These are phyloP conservation scores for Astrocystis sublimbata DNA, from an alignment of 495 filamentous ascomycete genomes.

Conservation along the genomic window DNA sequence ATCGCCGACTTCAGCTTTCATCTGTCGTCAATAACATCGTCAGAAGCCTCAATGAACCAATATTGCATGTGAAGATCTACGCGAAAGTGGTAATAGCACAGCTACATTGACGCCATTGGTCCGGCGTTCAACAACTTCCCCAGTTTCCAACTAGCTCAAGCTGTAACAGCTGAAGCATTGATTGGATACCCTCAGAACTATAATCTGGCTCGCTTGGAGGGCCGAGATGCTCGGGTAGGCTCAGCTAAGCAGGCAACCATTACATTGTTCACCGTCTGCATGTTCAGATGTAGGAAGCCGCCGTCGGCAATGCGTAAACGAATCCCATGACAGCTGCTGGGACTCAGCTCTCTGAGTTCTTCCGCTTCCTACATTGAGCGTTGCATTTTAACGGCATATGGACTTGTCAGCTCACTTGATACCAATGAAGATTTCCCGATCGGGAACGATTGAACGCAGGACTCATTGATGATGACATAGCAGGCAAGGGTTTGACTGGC, in stretches of 20 bases:
- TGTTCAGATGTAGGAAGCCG: background rate
- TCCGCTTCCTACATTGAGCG: background rate
- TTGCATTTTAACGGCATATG: background rate
- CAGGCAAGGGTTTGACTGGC: background rate
- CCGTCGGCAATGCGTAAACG: background rate
- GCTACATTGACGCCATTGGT: no score
- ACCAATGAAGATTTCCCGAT: background rate
- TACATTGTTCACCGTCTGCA: background rate
- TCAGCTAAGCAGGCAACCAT: background rate
- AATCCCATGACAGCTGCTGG: background rate
- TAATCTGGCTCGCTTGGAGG: background rate
- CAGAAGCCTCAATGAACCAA: background rate
- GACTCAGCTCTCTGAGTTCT: background rate
- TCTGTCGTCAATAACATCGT: background rate
- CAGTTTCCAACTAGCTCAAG: background rate
- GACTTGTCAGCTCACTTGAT: background rate
- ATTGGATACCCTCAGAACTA: background rate
- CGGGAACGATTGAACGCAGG: background rate
- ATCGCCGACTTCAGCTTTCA: background rate
- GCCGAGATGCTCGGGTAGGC: no score
- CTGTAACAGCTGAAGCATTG: background rate
- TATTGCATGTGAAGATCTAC: background rate
- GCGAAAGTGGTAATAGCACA: background rate
- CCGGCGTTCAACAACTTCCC: background rate
- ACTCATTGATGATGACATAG: slow-evolving; percentile 1